Percentiles rank a stretch among this genome's conserved stretches.
phyloP scores from a whole-genome alignment of 202 grass and related monocot species.

The Elaeis oleifera region DNA sequence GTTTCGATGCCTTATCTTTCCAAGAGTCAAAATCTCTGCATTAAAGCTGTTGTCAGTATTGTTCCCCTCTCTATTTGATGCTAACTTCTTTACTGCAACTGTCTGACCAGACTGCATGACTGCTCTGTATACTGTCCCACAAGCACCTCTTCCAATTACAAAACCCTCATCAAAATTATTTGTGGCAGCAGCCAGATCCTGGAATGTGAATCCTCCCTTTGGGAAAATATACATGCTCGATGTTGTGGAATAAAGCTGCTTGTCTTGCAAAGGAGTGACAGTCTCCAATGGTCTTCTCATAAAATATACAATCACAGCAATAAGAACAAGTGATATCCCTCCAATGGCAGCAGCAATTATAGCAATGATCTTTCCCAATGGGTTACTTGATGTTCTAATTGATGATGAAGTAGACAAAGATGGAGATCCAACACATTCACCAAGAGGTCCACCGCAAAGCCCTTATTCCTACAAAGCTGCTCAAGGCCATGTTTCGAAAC shows the following conservation, averaged over 20 bases:
- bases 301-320: slow-evolving; percentile 66
- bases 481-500: slow-evolving; percentile 68
- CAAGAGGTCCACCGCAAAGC: slow-evolving; percentile 84
- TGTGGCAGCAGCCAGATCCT: slow-evolving; percentile 69
- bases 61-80: slow-evolving; percentile 84
- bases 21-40: slow-evolving; percentile 91
- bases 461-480: slow-evolving; percentile 86
- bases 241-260: slow-evolving; percentile 39
- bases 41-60: slow-evolving; percentile 86
- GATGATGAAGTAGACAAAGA: slow-evolving; percentile 29
- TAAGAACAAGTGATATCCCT: slow-evolving; percentile 92
- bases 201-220: slow-evolving; percentile 78
- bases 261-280: slow-evolving; percentile 79
- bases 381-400: slow-evolving; percentile 25
- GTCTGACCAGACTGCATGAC: slow-evolving; percentile 53
- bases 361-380: slow-evolving; percentile 70
- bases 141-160: slow-evolving; percentile 77
- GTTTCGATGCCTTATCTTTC: slow-evolving; percentile 97
- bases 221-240: slow-evolving; percentile 53
- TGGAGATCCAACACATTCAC: slow-evolving; percentile 44
- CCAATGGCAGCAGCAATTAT: slow-evolving; percentile 78
- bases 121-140: slow-evolving; percentile 84
- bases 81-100: slow-evolving; percentile 92
- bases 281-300: slow-evolving; percentile 86
- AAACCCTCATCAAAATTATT: slow-evolving; percentile 87